Conservation (phyloP, 192 early-diverging fungal species). For the Entomortierella chlamydospora region DNA sequence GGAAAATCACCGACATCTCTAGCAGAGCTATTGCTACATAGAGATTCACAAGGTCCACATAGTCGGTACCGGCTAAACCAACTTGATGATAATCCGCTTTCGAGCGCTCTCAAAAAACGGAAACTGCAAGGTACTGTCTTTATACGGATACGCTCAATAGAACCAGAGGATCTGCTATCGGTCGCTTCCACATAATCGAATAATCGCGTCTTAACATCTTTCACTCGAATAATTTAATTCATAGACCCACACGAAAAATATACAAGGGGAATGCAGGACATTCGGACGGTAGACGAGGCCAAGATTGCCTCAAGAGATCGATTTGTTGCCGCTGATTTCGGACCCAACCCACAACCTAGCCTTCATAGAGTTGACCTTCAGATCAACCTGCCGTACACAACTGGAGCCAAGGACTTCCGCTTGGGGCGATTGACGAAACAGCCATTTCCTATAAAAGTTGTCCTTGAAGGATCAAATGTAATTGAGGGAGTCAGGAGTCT, state of each 20-base stretch:
- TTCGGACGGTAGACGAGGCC: constrained; percentile 25
- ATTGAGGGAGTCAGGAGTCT: constrained; percentile 56
- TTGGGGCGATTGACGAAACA: constrained; percentile 19
- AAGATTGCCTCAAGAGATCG: constrained; percentile 31
- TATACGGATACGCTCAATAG: not conserved
- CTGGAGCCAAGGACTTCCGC: constrained; percentile 2
- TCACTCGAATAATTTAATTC: not conserved
- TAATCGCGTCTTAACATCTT: not conserved
- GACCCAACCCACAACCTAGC: constrained; percentile 51
- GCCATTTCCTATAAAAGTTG: constrained; percentile 43
- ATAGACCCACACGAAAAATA: constrained; percentile 27
- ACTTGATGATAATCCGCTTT: constrained; percentile 58
- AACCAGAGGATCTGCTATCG: not conserved
- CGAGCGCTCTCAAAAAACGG: constrained; percentile 12
- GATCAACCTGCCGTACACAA: constrained; percentile 28
- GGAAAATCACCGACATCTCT: constrained; percentile 55
- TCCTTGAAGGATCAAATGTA: constrained; percentile 58
- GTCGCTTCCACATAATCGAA: no score
- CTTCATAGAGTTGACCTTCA: constrained; percentile 49
- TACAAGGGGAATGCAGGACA: constrained; percentile 19
- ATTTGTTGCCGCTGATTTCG: constrained; percentile 37
- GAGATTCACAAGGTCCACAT: constrained; percentile 57
- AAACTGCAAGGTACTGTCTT: constrained; percentile 46
- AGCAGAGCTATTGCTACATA: constrained; percentile 50
- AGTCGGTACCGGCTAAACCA: constrained; percentile 58